Evolutionary conservation across 2,329 filamentous ascomycete genomes (phyloP).

Genomic region (Emergomyces orientalis): DNA sequence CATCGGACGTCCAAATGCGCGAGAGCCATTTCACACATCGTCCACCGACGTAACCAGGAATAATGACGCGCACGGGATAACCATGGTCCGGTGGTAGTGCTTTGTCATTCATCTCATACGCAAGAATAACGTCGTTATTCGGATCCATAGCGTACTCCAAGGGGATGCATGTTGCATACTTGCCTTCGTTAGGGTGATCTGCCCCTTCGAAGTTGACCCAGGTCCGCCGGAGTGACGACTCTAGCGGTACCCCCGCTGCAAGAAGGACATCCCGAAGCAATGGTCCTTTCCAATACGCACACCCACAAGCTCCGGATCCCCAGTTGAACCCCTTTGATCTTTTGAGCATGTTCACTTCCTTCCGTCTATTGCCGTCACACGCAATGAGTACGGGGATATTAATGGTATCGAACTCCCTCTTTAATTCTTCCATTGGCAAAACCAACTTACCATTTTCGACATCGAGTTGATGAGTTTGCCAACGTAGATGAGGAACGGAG

Average conservation of each 20-base stretch:
- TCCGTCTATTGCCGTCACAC: constrained; percentile 44
- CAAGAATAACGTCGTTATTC: constrained; percentile 41
- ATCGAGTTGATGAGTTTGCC: constrained; percentile 43
- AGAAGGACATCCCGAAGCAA: constrained; percentile 39
- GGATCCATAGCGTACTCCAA: constrained; percentile 43
- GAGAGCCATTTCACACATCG: constrained; percentile 37
- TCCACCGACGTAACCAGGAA: constrained; percentile 37
- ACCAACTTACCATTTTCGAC: constrained; percentile 32
- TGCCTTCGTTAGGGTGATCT: constrained; percentile 40
- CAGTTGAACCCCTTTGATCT: constrained; percentile 43
- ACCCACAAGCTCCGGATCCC: constrained; percentile 39
- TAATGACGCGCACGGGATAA: constrained; percentile 34
- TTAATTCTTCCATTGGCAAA: constrained; percentile 39
- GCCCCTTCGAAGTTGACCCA: constrained; percentile 46
- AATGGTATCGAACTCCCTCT: constrained; percentile 35
- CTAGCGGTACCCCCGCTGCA: constrained; percentile 30
- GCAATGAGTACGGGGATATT: constrained; percentile 43
- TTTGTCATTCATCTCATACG: constrained; percentile 35
- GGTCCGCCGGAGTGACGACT: constrained; percentile 19
- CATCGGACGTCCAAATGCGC: constrained; percentile 33
- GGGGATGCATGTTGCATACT: constrained; percentile 42
- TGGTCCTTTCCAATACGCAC: constrained; percentile 45
- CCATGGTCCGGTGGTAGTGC: constrained; percentile 37
- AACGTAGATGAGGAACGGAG: constrained; percentile 43
- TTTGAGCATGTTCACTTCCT: constrained; percentile 45